Base-by-base conservation (phyloP, 768 basidiomycete genomes). In the Dictyophora rubrovolvata region DNA sequence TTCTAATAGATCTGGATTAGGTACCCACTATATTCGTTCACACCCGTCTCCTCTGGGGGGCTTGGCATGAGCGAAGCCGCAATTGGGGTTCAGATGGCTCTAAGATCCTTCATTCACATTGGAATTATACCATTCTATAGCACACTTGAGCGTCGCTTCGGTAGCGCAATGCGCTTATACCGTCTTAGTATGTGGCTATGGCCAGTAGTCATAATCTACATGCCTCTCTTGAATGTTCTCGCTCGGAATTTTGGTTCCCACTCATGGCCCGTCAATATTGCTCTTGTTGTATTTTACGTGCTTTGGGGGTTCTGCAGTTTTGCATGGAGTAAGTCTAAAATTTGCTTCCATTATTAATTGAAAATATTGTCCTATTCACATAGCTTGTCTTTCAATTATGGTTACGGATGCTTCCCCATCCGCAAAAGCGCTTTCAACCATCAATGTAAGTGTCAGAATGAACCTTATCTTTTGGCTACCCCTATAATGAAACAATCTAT, bases 321-420 rank as follows among this genome's bases (percentile, higher is more conserved):
- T 18, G 50, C 46, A 11, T 63, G 62, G 62, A 52, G 62, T 60
- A 53, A 17, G 62, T 28, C 9, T 22, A 1, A 28, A 36, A 12
- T 51, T 48, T 14, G n/a, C 14, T 18, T 49, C 36, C 16, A 8
- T 21, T 23, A 33, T 23, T 11, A 37, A 33, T 21, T 21, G 2
- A 17, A 23, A 22, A 14, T n/a, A 17, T 48, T 47, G 14, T 50
- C n/a, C 22, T 34, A 37, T 23, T 12, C 35, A 11, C 46, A n/a
- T 42, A 63, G 62, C 60, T 53, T 23, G 53, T 23, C 33, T 54
- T 17, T 42, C 55, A 11, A 58, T 63, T 28, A 56, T 63, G 51
- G 49, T 61, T 34, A 63, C 51, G 14, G 62, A 63, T 18, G 48
- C 56, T 10, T 48, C 62, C 17, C 62, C 62, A n/a, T 63, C 59